Evolutionary conservation across 2,329 filamentous ascomycete genomes (phyloP), one percentile per base, ranked within the genome.

Genomic region (Neonectria punicea): DNA sequence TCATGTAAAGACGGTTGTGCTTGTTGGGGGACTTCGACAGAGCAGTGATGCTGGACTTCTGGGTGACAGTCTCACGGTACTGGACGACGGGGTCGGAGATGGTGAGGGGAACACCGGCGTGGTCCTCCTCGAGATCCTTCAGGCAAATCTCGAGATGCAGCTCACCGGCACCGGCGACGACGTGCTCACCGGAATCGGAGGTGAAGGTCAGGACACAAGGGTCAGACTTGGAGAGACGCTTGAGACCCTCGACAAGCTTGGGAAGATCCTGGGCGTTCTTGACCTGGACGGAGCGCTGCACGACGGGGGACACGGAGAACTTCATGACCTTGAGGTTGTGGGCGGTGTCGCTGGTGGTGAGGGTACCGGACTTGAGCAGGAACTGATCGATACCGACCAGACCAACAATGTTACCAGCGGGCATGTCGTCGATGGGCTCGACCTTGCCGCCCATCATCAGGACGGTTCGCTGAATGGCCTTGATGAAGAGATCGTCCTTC

Each of bases 251-350:
- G 78, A 99, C 96, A 67, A 99, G 91, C 92, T 99, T 99, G 84
- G 96, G 96, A 72, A 99, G 91, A 89, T 99, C 96, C 87, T 97
- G 94, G 79, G 96, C 96, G 87, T 99, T 99, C 93, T 98, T 98
- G 88, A 98, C 95, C 86, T 98, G 93, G 79, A 99, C 96, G 84
- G 96, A 97, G 76, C 95, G 95, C 86, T 92, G 95, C 74, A 99
- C 96, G 86, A 99, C 96, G 78, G 96, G 96, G 67, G 96, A 98
- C 82, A 99, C 96, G 80, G 96, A 99, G 92, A 99, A 99, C 89
- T 98, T 98, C 96, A 99, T 99, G 86, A 99, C 96, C 92, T 98
- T 98, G 80, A 99, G 87, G 92, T 99, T 99, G 92, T 99, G 96
- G 82, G 96, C 95, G 73, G 93, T 97, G 76, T 99, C 96, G 81